These are phyloP conservation scores for Debaryomyces sp. DNA, from an alignment of 1,139 yeast genomes.

Conservation along the genomic window DNA sequence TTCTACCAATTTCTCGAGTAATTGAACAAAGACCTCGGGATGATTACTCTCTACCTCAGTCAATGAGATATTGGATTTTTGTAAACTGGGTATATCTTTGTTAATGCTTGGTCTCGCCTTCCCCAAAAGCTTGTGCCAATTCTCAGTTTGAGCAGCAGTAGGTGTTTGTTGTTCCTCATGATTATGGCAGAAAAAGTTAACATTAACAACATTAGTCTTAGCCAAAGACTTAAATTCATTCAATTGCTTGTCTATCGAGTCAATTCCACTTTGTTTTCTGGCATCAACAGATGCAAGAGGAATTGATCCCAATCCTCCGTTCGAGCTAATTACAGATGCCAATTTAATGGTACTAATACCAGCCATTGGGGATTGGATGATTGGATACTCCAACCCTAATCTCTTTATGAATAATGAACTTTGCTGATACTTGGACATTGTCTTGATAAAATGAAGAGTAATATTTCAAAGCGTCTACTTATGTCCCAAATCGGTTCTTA, in stretches of 20 bases:
- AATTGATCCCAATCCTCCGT: slow-evolving; percentile 51
- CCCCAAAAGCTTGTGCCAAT: slow-evolving; percentile 28
- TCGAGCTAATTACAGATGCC: slow-evolving; percentile 38
- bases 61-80: slow-evolving; percentile 39
- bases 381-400: slow-evolving; percentile 24
- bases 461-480: background rate
- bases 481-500: background rate
- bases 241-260: slow-evolving; percentile 16
- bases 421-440: slow-evolving; percentile 3
- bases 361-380: slow-evolving; percentile 59
- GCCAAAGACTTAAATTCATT: slow-evolving; percentile 17
- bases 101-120: slow-evolving; percentile 7
- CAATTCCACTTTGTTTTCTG: slow-evolving; percentile 13
- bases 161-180: slow-evolving; percentile 18
- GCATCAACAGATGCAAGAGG: slow-evolving; percentile 42
- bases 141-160: slow-evolving; percentile 18
- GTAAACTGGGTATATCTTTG: slow-evolving; percentile 11
- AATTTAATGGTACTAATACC: slow-evolving; percentile 47
- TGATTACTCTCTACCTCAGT: slow-evolving; percentile 27
- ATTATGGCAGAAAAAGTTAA: slow-evolving; percentile 51
- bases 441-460: background rate
- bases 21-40: slow-evolving; percentile 10
- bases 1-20: slow-evolving; percentile 16
- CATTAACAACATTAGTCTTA: slow-evolving; percentile 29
- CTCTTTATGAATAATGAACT: background rate